Conservation (phyloP, 1,284 basidiomycete genomes). For the Meripilus lineatus region DNA sequence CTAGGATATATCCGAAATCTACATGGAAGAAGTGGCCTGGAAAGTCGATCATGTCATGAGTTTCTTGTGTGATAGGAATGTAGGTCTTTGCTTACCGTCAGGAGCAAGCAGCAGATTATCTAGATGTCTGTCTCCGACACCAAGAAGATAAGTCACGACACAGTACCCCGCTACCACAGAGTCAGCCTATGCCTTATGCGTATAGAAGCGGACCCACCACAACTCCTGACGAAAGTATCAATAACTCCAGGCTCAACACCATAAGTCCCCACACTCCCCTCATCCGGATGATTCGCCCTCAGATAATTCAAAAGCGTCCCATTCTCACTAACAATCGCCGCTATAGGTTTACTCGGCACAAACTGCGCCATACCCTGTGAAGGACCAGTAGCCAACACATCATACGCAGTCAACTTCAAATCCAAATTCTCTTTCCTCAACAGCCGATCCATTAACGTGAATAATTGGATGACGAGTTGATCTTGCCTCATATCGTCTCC, state of each 20-base stretch:
- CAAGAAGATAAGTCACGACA: slow-evolving; percentile 94
- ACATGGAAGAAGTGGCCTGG: slow-evolving; percentile 86
- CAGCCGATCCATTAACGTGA: slow-evolving; percentile 95
- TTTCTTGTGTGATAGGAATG: slow-evolving; percentile 21
- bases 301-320: slow-evolving; percentile 91
- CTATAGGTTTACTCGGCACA: slow-evolving; percentile 92
- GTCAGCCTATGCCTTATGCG: background rate
- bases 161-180: slow-evolving; percentile 84
- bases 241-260: slow-evolving; percentile 90
- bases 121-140: slow-evolving; percentile 95
- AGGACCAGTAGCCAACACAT: slow-evolving; percentile 90
- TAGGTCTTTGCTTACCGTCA: slow-evolving; percentile 68
- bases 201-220: slow-evolving; percentile 59
- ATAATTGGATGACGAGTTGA: slow-evolving; percentile 94
- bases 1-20: slow-evolving; percentile 98
- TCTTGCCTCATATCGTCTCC: slow-evolving; percentile 99
- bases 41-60: background rate
- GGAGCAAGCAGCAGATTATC: slow-evolving; percentile 94
- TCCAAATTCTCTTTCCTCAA: slow-evolving; percentile 95
- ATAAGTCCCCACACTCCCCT: slow-evolving; percentile 88
- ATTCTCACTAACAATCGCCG: slow-evolving; percentile 88
- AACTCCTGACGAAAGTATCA: slow-evolving; percentile 96
- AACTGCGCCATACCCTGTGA: slow-evolving; percentile 96
- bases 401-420: slow-evolving; percentile 88
- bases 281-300: slow-evolving; percentile 82